Conservation (phyloP, 129 eudicot species). For the Arctium minus region DNA sequence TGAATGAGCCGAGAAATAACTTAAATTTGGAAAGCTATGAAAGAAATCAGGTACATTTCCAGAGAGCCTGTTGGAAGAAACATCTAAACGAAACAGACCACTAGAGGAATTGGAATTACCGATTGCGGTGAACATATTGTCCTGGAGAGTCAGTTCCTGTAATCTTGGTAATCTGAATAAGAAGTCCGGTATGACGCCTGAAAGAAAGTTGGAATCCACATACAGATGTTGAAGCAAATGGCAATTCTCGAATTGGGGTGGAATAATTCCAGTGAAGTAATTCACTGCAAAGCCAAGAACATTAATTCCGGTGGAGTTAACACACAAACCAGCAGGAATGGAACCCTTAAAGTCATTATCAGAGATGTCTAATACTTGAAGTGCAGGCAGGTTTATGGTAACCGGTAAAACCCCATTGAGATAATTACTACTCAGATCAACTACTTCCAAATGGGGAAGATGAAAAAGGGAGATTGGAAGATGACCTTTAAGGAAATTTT, state of each 20-base stretch:
- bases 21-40: slow-evolving; percentile 29
- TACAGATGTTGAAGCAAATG: slow-evolving; percentile 40
- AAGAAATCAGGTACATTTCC: slow-evolving; percentile 17
- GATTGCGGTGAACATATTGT: slow-evolving; percentile 22
- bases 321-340: slow-evolving; percentile 50
- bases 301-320: slow-evolving; percentile 36
- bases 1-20: slow-evolving; percentile 40
- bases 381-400: slow-evolving; percentile 11
- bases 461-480: too few relatives aligned
- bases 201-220: slow-evolving; percentile 39
- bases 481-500: slow-evolving; percentile 36
- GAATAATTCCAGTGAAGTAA: slow-evolving; percentile 37
- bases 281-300: slow-evolving; percentile 29
- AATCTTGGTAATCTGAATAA: slow-evolving; percentile 38
- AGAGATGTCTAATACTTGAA: slow-evolving; percentile 38
- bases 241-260: slow-evolving; percentile 40
- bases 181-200: too few relatives aligned
- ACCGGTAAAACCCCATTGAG: too few relatives aligned
- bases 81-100: slow-evolving; percentile 38
- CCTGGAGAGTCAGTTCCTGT: slow-evolving; percentile 35
- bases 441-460: too few relatives aligned
- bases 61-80: slow-evolving; percentile 42
- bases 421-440: too few relatives aligned
- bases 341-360: slow-evolving; percentile 8
- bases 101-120: slow-evolving; percentile 19